Evolutionary conservation across 2,329 filamentous ascomycete species (phyloP).

Genomic region (Tolypocladium nubicola): DNA sequence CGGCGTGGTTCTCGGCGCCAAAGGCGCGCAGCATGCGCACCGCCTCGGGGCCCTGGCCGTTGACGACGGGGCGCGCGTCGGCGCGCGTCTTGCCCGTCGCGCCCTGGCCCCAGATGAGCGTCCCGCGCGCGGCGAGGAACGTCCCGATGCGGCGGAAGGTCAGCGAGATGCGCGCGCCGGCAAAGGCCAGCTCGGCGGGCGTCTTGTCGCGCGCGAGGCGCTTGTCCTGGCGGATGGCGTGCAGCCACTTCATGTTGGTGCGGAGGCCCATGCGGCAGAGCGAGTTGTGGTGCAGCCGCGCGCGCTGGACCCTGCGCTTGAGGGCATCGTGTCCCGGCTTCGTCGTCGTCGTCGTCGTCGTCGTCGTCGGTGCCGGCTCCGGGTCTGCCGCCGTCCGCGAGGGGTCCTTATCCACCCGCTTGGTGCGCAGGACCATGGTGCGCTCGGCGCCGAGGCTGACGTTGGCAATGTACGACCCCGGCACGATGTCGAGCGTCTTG

Average conservation of each 20-base stretch:
- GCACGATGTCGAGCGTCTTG: slow-evolving; percentile 86
- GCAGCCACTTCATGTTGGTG: slow-evolving; percentile 82
- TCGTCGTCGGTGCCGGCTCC: neutral
- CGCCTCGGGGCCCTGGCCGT: slow-evolving; percentile 56
- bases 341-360: neutral
- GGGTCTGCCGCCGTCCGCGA: slow-evolving; percentile 5
- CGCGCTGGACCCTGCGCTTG: slow-evolving; percentile 51
- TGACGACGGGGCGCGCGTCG: slow-evolving; percentile 53
- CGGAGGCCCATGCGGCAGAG: slow-evolving; percentile 70
- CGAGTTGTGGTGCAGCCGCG: slow-evolving; percentile 77
- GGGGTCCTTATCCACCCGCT: slow-evolving; percentile 44
- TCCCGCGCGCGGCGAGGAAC: slow-evolving; percentile 56
- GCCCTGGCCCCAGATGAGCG: slow-evolving; percentile 83
- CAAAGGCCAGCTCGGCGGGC: slow-evolving; percentile 57
- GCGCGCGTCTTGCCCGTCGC: slow-evolving; percentile 57
- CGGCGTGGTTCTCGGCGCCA: slow-evolving; percentile 69
- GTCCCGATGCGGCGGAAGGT: slow-evolving; percentile 89
- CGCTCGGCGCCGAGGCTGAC: slow-evolving; percentile 87
- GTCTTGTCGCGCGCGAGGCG: slow-evolving; percentile 58
- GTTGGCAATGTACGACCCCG: slow-evolving; percentile 77
- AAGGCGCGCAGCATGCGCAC: slow-evolving; percentile 68
- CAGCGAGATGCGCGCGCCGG: slow-evolving; percentile 74
- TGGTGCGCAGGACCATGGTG: slow-evolving; percentile 81
- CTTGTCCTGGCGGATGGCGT: slow-evolving; percentile 86
- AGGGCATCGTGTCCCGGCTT: neutral